Evolutionary conservation across 495 filamentous ascomycete species (phyloP).

Genomic region (Talaromyces ruber): DNA sequence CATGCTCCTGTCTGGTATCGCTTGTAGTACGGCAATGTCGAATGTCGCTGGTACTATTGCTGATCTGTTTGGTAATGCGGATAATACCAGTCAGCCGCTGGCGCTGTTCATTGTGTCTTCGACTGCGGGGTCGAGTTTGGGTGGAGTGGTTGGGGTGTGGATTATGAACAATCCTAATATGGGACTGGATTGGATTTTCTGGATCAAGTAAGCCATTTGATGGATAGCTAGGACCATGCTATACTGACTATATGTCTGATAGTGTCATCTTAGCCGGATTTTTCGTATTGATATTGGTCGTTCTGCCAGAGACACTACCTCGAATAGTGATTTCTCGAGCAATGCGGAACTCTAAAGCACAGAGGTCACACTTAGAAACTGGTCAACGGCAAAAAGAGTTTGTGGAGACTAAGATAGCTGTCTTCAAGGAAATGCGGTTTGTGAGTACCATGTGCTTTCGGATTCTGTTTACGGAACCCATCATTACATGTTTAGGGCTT

Average conservation of each 20-base stretch:
- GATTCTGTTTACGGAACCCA: conserved; percentile 28
- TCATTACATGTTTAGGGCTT: conserved; percentile 23
- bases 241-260: neutral
- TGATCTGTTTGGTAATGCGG: conserved; percentile 25
- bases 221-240: neutral
- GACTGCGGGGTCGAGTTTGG: conserved; percentile 25
- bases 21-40: conserved; percentile 25
- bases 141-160: conserved; percentile 23
- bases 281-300: conserved; percentile 19
- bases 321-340: conserved; percentile 21
- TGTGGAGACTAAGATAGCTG: conserved; percentile 16
- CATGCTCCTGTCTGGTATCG: conserved; percentile 24
- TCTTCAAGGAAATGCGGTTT: conserved; percentile 24
- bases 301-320: conserved; percentile 27
- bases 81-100: conserved; percentile 27
- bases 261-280: conserved; percentile 20
- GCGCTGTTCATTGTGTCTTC: conserved; percentile 26
- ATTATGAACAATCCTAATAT: conserved; percentile 19
- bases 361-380: conserved; percentile 8
- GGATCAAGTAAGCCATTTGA: conserved; percentile 15
- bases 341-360: conserved; percentile 5
- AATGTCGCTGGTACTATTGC: conserved; percentile 30
- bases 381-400: conserved; percentile 10
- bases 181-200: conserved; percentile 27
- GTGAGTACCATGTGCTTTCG: conserved; percentile 27